Evolutionary conservation across 345 rosid genomes (phyloP).

Genomic region (Euclidium syriacum): DNA sequence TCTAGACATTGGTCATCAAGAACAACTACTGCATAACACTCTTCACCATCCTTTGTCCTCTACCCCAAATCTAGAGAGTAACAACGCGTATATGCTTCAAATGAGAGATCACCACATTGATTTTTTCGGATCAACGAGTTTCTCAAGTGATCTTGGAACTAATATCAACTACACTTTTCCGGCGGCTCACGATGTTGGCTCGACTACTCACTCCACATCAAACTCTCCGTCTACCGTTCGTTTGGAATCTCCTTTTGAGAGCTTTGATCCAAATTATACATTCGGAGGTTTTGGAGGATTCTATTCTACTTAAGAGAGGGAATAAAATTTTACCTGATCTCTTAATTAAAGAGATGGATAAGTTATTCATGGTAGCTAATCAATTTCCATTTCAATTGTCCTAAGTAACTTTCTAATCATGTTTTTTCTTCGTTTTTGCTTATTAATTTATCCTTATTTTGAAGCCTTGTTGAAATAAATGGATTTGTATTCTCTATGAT

Average conservation of each 20-base stretch:
- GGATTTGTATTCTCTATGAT: neutral
- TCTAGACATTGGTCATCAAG: constrained; percentile 11
- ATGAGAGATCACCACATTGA: constrained; percentile 7
- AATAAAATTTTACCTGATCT: neutral
- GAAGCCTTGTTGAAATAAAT: neutral
- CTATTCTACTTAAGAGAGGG: constrained; percentile 3
- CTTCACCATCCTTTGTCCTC: constrained; percentile 30
- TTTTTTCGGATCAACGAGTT: constrained; percentile 18
- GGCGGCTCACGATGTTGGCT: constrained; percentile 3
- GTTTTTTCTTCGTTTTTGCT: neutral
- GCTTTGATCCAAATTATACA: constrained; percentile 23
- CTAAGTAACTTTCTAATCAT: constrained; percentile 5
- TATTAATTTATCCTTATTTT: neutral
- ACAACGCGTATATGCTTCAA: constrained; percentile 18
- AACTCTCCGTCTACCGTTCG: constrained; percentile 15
- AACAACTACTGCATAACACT: constrained; percentile 8
- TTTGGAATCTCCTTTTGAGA: constrained; percentile 22
- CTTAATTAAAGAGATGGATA: constrained; percentile 4
- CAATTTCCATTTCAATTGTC: neutral
- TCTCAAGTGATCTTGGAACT: constrained; percentile 22
- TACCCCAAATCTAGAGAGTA: neutral
- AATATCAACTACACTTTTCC: constrained; percentile 26
- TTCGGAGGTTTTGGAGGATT: constrained; percentile 23
- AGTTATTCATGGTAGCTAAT: constrained; percentile 3
- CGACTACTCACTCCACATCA: constrained; percentile 24